Evolutionary conservation across 2,329 filamentous ascomycete species (phyloP).

Genomic region (Eutypa lata): DNA sequence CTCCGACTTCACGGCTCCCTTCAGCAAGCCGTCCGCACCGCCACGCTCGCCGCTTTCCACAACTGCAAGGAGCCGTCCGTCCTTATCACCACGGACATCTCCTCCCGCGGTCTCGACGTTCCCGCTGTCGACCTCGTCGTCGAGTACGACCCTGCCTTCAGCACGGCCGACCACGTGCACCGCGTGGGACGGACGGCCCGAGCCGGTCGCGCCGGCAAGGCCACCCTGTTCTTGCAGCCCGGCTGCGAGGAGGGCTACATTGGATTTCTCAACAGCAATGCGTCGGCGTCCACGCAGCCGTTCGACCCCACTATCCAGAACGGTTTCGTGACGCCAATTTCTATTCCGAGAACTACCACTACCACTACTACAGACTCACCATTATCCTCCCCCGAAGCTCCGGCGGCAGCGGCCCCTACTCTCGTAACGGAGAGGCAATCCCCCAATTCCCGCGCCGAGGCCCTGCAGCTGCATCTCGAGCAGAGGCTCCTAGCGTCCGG

Average conservation of each 20-base stretch:
- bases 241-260: constrained; percentile 92
- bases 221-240: constrained; percentile 84
- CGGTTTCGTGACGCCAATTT: constrained; percentile 59
- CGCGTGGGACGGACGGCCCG: constrained; percentile 92
- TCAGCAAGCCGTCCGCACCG: constrained; percentile 80
- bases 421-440: constrained; percentile 38
- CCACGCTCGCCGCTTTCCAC: constrained; percentile 79
- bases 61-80: constrained; percentile 72
- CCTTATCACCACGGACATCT: constrained; percentile 91
- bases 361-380: background rate
- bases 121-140: constrained; percentile 93
- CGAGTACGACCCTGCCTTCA: constrained; percentile 95
- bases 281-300: constrained; percentile 46
- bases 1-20: constrained; percentile 92
- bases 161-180: constrained; percentile 88
- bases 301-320: constrained; percentile 61
- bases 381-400: constrained; percentile 54
- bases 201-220: constrained; percentile 83
- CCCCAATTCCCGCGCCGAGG: constrained; percentile 49
- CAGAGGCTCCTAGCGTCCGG: constrained; percentile 49
- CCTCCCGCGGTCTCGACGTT: constrained; percentile 90
- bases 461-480: constrained; percentile 57
- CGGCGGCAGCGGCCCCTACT: no score
- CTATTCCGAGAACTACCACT: constrained; percentile 53
- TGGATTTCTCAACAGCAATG: constrained; percentile 57